These are phyloP conservation scores for Cyathus striatus DNA, from an alignment of 768 basidiomycete species.

Conservation along the genomic window DNA sequence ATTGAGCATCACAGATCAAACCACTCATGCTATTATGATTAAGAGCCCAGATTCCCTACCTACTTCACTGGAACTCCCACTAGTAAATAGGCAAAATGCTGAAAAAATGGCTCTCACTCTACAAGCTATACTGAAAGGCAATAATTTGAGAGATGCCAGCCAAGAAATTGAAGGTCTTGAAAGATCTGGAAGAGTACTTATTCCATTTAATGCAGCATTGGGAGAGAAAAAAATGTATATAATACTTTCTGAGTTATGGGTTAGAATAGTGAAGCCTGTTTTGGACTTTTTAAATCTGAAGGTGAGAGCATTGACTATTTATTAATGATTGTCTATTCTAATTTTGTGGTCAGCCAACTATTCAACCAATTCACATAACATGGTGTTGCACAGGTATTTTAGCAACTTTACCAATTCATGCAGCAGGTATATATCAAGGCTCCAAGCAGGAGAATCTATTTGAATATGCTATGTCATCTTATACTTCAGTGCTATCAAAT, in stretches of 20 bases:
- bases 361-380: neutral
- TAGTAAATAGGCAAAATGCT: neutral
- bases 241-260: neutral
- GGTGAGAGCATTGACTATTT: neutral
- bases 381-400: neutral
- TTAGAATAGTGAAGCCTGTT: neutral
- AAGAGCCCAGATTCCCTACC: neutral
- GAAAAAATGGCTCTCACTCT: neutral
- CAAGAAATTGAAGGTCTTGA: neutral
- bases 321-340: neutral
- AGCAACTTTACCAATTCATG: neutral
- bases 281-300: neutral
- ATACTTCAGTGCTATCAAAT: neutral
- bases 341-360: neutral
- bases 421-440: neutral
- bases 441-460: neutral
- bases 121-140: neutral
- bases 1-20: neutral
- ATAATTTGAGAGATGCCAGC: neutral
- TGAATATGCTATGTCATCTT: neutral
- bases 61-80: neutral
- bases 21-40: neutral
- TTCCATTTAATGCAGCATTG: neutral
- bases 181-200: neutral
- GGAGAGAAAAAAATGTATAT: neutral